phyloP scores from a whole-genome alignment of 108 stramenopile species.

The Epithemia pelagica region DNA sequence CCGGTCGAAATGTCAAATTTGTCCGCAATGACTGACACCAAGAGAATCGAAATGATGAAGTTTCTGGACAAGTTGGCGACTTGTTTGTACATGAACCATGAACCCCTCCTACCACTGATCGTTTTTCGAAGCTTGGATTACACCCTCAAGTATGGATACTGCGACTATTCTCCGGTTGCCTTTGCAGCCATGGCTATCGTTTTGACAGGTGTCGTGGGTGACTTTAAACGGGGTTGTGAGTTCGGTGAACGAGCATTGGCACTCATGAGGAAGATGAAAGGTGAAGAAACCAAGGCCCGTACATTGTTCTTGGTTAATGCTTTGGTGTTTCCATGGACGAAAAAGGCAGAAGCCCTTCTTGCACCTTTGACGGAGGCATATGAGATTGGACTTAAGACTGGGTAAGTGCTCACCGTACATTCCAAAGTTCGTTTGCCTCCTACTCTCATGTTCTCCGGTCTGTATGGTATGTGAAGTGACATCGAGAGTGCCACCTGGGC shows the following conservation, averaged over 20 bases:
- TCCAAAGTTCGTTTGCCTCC: not conserved
- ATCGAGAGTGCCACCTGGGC: not conserved
- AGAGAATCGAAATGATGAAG: slow-evolving; percentile 6
- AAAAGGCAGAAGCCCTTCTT: not conserved
- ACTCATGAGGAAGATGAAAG: not conserved
- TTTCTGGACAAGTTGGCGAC: slow-evolving; percentile 1
- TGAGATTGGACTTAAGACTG: slow-evolving; percentile 15
- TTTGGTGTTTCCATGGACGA: slow-evolving; percentile 12
- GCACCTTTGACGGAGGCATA: slow-evolving; percentile 12
- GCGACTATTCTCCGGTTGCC: slow-evolving; percentile 5
- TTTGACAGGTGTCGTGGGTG: not conserved
- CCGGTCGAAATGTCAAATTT: not conserved
- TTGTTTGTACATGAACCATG: slow-evolving; percentile 12
- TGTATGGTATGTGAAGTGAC: too few relatives aligned
- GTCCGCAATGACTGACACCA: slow-evolving; percentile 17
- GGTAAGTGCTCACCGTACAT: slow-evolving; percentile 7
- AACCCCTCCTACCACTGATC: not conserved
- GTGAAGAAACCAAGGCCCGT: not conserved
- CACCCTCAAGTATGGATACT: slow-evolving; percentile 14
- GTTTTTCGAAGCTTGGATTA: slow-evolving; percentile 8
- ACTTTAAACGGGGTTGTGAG: slow-evolving; percentile 2
- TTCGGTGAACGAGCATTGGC: not conserved
- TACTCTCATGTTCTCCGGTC: too few relatives aligned
- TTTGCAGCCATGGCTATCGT: slow-evolving; percentile 5
- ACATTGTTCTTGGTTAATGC: slow-evolving; percentile 1